Evolutionary conservation across 1,284 basidiomycete genomes (phyloP).

Genomic region (Irpex sp.): DNA sequence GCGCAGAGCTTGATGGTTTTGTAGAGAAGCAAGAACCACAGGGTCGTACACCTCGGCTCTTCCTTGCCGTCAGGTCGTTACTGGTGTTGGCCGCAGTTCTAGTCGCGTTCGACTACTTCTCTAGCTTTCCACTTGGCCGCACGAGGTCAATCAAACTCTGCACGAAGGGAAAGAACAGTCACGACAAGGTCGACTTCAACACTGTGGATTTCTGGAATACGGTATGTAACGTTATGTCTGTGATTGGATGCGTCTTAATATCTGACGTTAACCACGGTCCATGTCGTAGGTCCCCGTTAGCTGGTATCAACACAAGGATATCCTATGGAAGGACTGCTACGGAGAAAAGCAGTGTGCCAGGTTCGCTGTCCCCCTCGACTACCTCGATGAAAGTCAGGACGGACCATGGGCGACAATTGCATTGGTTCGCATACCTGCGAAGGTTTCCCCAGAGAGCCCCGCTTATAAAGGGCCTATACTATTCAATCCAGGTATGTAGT

Average conservation of each 20-base stretch:
- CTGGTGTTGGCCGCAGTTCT: background rate
- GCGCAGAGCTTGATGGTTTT: background rate
- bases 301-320: background rate
- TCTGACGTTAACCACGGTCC: background rate
- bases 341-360: constrained; percentile 20
- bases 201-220: background rate
- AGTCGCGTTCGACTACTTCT: background rate
- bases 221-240: background rate
- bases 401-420: constrained; percentile 26
- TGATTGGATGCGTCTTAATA: background rate
- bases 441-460: constrained; percentile 15
- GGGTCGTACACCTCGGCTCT: background rate
- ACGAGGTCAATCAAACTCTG: background rate
- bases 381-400: constrained; percentile 18
- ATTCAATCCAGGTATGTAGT: constrained; percentile 28
- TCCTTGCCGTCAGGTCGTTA: background rate
- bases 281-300: background rate
- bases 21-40: no score
- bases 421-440: constrained; percentile 22
- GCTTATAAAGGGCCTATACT: constrained; percentile 30
- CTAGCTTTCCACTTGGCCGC: no score
- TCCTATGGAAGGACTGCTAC: constrained; percentile 22
- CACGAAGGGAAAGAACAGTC: background rate
- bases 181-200: background rate
- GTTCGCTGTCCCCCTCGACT: constrained; percentile 29